Base-by-base conservation (phyloP, 495 filamentous ascomycete species). In the Sporormia fimetaria region DNA sequence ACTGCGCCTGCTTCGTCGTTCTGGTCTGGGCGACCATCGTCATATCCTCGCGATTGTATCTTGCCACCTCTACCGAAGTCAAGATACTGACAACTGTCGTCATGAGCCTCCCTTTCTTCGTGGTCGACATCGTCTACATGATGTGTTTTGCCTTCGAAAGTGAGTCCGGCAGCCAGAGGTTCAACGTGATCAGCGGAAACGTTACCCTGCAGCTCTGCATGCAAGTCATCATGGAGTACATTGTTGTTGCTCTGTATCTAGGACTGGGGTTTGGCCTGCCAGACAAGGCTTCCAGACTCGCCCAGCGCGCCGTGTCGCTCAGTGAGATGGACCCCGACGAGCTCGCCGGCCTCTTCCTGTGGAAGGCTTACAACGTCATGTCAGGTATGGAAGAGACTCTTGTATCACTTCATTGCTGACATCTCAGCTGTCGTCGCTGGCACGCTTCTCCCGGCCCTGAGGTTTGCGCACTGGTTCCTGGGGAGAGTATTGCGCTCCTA, bases 131-230 rank as follows among this genome's bases (percentile, higher is more conserved):
- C 10, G 45, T 49, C 6, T 49, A 49, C 27, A 49, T 49, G 45
- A 49, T 49, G 45, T 49, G 45, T 21, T 49, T 49, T 22, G 45
- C 45, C 10, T 49, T 49, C 15, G 45, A 42, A 12, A 47, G 37
- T 17, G n/a, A 40, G n/a, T 41, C 21, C 14, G 37, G 44, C 3
- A 37, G 24, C 31, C 38, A 49, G 27, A 12, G 33, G 22, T 49
- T 49, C 45, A 49, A 49, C 32, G 45, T 49, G 26, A 49, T 49
- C 20, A 49, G 45, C 38, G 45, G 45, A 16, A 32, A 23, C 21
- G 39, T 37, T 14, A 49, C 45, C 3, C 21, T 42, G 3, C 45
- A 49, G 45, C 45, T 49, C 4, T 49, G 37, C 38, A 49, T 49
- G 45, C 37, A 49, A 15, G 38, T 49, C 14, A 33, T 49, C 25